A percentile compares a stretch with the other conserved stretches of the same genome.
phyloP scores from a whole-genome alignment of 352 stramenopile species.

The Globisporangium emineosum region DNA sequence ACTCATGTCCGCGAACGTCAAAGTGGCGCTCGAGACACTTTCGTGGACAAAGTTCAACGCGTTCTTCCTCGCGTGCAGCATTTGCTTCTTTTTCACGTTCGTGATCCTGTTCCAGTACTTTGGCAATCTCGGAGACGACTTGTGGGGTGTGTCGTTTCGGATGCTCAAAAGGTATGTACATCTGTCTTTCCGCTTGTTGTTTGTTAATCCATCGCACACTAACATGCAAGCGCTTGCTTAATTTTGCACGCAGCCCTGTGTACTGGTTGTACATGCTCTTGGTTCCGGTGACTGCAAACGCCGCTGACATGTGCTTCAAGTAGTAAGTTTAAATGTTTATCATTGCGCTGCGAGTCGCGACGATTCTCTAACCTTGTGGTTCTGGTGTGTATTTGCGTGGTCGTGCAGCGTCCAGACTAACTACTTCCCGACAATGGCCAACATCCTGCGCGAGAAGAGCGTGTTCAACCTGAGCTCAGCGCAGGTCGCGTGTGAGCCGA shows the following conservation, averaged over 20 bases:
- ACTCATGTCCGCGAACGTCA: constrained; percentile 73
- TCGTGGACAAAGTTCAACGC: constrained; percentile 76
- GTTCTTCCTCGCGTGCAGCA: constrained; percentile 48
- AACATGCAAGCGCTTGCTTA: not conserved
- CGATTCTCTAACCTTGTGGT: not conserved
- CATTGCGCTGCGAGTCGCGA: not conserved
- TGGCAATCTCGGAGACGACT: constrained; percentile 43
- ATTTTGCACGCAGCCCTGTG: constrained; percentile 29
- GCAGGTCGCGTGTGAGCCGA: constrained; percentile 38
- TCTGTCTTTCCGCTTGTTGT: not conserved
- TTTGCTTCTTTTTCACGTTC: constrained; percentile 64
- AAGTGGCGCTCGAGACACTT: constrained; percentile 74
- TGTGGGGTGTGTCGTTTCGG: constrained; percentile 48
- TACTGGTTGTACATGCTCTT: constrained; percentile 73
- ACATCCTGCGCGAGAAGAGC: constrained; percentile 63
- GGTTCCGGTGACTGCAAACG: constrained; percentile 56
- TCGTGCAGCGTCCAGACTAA: constrained; percentile 40
- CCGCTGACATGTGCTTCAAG: constrained; percentile 58
- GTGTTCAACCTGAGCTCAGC: constrained; percentile 38
- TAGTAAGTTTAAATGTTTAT: no score
- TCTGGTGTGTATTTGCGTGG: constrained; percentile 2
- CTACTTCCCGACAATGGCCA: constrained; percentile 68
- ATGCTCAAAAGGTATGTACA: constrained; percentile 47
- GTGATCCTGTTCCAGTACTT: constrained; percentile 57
- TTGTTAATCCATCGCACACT: not conserved